Base-by-base conservation (phyloP, 257 asterid genomes). In the Penstemon newberryi region DNA sequence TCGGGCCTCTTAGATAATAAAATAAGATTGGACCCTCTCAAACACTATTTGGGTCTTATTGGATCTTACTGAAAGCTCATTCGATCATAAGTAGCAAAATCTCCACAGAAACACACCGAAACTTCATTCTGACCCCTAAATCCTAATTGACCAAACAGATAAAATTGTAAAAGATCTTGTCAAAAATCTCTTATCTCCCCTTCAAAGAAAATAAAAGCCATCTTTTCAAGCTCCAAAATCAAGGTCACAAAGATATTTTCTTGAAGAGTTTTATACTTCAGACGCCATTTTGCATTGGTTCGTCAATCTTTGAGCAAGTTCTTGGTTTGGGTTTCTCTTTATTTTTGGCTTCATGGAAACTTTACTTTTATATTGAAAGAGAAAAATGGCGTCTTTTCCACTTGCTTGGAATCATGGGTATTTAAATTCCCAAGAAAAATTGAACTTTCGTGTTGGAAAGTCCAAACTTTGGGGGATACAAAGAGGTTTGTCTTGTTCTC, bases 371-470 rank as follows among this genome's bases (percentile, higher is more conserved):
- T 25, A 25, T 25, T 25, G 33, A 25, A 25, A 25, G 33, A 25
- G 33, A 2, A 77, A 70, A 46, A 89, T 88, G 95, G 86, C 98
- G 18, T 82, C 89, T 75, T 74, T 92, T 33, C 92, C 96, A 36
- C 80, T 89, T 66, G 83, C 77, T 77, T 86, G 82, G 78, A 87
- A 75, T 66, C 65, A 76, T 54, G 78, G 91, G 40, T 67, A 82
- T 39, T 79, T 77, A 54, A 63, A 65, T 77, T 54, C 84, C 40
- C 87, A 56, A 65, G 79, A 78, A 40, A 89, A 74, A 58, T 65
- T 75, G 78, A 66, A 80, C 49, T 77, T 74, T 73, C 50, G 60
- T 80, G 74, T 60, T 53, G 82, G 71, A 44, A 84, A 78, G n/a
- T 67, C 80, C 39, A 66, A 66, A 12, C 33, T 70, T 76, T 59